A percentile compares a stretch with the other conserved stretches of the same genome.
Evolutionary conservation across 257 asterid species (phyloP).

Genomic region (Ilex aquifolium): DNA sequence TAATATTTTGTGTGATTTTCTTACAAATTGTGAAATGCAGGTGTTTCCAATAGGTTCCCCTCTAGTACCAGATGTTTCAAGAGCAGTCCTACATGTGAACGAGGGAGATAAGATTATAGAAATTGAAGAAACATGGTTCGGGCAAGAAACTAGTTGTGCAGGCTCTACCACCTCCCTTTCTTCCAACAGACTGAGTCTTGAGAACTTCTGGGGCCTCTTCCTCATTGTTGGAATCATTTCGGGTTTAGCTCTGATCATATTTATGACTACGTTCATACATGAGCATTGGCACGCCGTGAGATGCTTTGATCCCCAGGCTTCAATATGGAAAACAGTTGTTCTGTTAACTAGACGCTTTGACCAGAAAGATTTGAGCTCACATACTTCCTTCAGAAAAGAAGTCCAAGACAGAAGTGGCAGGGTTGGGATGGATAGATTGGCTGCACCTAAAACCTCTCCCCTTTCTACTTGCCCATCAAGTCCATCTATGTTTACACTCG

Average conservation of each 20-base stretch:
- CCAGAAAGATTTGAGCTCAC: too few species aligned
- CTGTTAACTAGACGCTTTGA: too few species aligned
- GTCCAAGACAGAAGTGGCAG: too few species aligned
- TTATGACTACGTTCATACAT: neutral
- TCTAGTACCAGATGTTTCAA: constrained; percentile 15
- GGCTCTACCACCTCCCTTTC: neutral
- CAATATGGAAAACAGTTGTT: too few species aligned
- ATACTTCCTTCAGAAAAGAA: too few species aligned
- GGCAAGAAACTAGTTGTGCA: neutral
- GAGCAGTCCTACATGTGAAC: constrained; percentile 4
- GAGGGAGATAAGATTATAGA: neutral
- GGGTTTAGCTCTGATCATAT: neutral
- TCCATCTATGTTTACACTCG: too few species aligned
- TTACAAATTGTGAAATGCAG: neutral
- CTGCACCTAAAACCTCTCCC: too few species aligned
- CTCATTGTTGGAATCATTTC: neutral
- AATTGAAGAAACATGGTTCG: constrained; percentile 10
- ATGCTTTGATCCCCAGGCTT: neutral
- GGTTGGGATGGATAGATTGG: too few species aligned
- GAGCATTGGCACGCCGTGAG: neutral
- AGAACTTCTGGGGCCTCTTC: neutral
- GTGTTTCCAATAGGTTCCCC: constrained; percentile 16
- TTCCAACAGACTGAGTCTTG: neutral
- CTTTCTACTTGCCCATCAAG: too few species aligned
- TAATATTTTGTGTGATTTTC: too few species aligned